Base-by-base conservation (phyloP, 768 basidiomycete species). In the Collybiopsis confluens region DNA sequence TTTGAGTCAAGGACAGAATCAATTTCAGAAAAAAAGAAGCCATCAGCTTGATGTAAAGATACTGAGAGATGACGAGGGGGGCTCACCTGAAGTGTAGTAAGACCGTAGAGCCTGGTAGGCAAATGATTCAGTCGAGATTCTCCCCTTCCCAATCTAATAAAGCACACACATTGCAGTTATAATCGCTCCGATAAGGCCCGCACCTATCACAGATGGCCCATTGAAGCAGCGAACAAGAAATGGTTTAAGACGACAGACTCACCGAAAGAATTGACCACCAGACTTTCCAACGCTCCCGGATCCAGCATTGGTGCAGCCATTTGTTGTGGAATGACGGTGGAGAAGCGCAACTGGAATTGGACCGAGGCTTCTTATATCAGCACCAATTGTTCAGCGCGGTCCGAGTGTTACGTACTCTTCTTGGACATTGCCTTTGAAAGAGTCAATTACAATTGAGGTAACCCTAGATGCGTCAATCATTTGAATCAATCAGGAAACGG, bases 251-350 rank as follows among this genome's bases (percentile, higher is more conserved):
- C 16, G 23, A n/a, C n/a, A 21, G 21, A 13, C 18, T 11, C 24
- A 44, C 42, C 42, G 18, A 44, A 44, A 44, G 42, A 44, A 24
- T 44, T 44, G 20, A 23, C 42, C 42, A 44, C 42, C 42, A 44
- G 15, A 23, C 42, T 44, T 23, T 44, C 42, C 24, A 44, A 0
- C 15, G 4, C 42, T 11, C 24, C 23, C 24, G 42, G 20, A 24
- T 33, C 13, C 13, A 33, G 30, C n/a, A n/a, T n/a, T n/a, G n/a
- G n/a, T n/a, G n/a, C n/a, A n/a, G n/a, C n/a, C n/a, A n/a, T n/a
- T n/a, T n/a, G n/a, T n/a, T n/a, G n/a, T n/a, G n/a, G n/a, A n/a
- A n/a, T n/a, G n/a, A n/a, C n/a, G n/a, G n/a, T n/a, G n/a, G n/a
- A n/a, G n/a, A n/a, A n/a, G n/a, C n/a, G n/a, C n/a, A n/a, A n/a